Evolutionary conservation across 495 filamentous ascomycete genomes (phyloP).

Genomic region (Podospora fimiseda): DNA sequence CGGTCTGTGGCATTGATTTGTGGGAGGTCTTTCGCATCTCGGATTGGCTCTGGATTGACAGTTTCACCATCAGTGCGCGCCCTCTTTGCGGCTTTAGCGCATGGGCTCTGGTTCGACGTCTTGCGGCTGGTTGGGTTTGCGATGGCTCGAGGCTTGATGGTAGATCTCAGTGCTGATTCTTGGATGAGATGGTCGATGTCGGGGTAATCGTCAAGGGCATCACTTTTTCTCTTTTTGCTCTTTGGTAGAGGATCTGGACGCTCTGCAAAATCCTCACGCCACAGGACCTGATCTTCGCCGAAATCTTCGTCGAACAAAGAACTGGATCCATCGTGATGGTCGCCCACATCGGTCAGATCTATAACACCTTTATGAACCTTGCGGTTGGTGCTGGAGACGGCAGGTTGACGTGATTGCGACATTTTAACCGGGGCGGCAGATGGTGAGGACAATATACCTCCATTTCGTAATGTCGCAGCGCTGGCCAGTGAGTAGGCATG

Average conservation of each 20-base stretch:
- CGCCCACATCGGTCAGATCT: conserved; percentile 61
- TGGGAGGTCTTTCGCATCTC: not conserved
- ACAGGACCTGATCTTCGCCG: conserved; percentile 46
- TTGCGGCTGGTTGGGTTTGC: not conserved
- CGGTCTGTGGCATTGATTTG: conserved; percentile 3
- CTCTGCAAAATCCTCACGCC: conserved; percentile 51
- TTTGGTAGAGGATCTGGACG: conserved; percentile 34
- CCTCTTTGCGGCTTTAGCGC: not conserved
- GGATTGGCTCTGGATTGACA: not conserved
- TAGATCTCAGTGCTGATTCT: conserved; percentile 6
- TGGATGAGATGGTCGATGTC: conserved; percentile 35
- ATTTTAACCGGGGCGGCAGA: not conserved
- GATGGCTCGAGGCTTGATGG: conserved; percentile 8
- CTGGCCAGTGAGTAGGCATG: conserved; percentile 31
- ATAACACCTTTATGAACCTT: conserved; percentile 49
- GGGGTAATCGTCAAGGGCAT: conserved; percentile 28
- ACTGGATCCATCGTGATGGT: conserved; percentile 33
- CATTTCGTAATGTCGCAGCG: conserved; percentile 1
- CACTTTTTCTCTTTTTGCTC: conserved; percentile 47
- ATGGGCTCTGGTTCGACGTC: too few species aligned
- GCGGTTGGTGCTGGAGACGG: not conserved
- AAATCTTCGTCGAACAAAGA: conserved; percentile 36
- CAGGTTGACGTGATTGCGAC: not conserved
- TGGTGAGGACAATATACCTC: not conserved
- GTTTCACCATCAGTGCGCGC: not conserved